phyloP scores from a whole-genome alignment of 1,139 yeast species.

The Kodamaea anthophila region DNA sequence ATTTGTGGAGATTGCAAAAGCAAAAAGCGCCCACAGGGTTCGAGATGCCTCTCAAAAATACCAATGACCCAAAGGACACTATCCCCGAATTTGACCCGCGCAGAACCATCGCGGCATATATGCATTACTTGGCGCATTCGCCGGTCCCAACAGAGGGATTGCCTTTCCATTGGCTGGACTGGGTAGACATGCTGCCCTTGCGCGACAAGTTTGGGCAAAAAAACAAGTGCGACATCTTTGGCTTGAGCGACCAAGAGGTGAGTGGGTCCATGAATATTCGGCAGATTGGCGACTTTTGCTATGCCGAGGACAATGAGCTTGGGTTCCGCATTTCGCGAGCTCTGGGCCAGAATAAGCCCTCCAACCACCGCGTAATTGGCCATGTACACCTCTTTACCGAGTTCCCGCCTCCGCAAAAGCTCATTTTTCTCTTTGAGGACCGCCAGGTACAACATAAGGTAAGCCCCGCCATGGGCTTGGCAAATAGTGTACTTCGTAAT shows the following conservation, averaged over 20 bases:
- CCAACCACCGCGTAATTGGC: slow-evolving; percentile 21
- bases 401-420: slow-evolving; percentile 13
- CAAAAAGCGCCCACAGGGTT: slow-evolving; percentile 7
- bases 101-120: slow-evolving; percentile 17
- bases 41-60: slow-evolving; percentile 3
- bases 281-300: slow-evolving; percentile 21
- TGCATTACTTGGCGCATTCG: slow-evolving; percentile 7
- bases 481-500: slow-evolving; percentile 21
- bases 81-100: slow-evolving; percentile 18
- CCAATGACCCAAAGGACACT: neutral
- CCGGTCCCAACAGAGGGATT: slow-evolving; percentile 15
- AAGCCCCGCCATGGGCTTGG: no score
- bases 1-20: slow-evolving; percentile 22
- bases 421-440: slow-evolving; percentile 15
- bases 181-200: slow-evolving; percentile 31
- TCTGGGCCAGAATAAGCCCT: slow-evolving; percentile 26
- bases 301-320: slow-evolving; percentile 13
- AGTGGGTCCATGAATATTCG: slow-evolving; percentile 11
- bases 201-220: slow-evolving; percentile 17
- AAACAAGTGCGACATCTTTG: slow-evolving; percentile 11
- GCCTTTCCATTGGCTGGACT: slow-evolving; percentile 40
- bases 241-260: slow-evolving; percentile 3
- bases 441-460: slow-evolving; percentile 3
- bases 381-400: slow-evolving; percentile 12
- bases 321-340: slow-evolving; percentile 23